Evolutionary conservation across 257 asterid species (phyloP), one percentile per base, ranked within the genome.

Genomic region (Gentiana straminea): DNA sequence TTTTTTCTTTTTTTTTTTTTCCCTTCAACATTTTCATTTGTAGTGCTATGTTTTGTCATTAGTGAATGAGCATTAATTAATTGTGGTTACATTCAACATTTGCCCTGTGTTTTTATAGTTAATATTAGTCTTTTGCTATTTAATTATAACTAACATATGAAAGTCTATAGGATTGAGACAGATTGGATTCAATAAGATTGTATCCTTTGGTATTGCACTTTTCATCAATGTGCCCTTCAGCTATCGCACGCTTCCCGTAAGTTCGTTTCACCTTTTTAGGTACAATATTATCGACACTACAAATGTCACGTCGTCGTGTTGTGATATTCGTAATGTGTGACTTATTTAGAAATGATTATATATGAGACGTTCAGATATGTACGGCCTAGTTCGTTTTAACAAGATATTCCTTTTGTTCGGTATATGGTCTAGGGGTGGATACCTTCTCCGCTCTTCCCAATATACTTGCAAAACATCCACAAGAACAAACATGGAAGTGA

Each of bases 401-500:
- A 13, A 11, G 2, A 54, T 45, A 35, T 2, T 24, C 24, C 4
- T 51, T 33, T 15, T 8, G 41, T n/a, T 32, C 24, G 5, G 12
- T 37, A 5, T 41, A n/a, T 13, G 34, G 12, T 24, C 24, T 24
- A 87, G 94, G 81, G 90, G 0, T 90, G 96, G 98, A 35, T 86
- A 39, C 96, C 98, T 12, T 70, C 79, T 49, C 95, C 85, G 2
- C 54, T 84, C 24, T 73, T 90, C 68, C 98, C 96, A 0, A 73
- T 90, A 63, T 80, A 86, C 72, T 51, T 90, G 3, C 44, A 65
- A 48, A 90, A 86, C 76, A 74, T 86, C 61, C 96, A 90, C 71
- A 82, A 68, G 71, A 63, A 84, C 47, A 90, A 82, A 74, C 96
- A 90, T n/a, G 98, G 98, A 43, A 90, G 98, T 8, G 84, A 77